Evolutionary conservation across 176 grass and related monocot species (phyloP).

Genomic region (Aegilops longissima): DNA sequence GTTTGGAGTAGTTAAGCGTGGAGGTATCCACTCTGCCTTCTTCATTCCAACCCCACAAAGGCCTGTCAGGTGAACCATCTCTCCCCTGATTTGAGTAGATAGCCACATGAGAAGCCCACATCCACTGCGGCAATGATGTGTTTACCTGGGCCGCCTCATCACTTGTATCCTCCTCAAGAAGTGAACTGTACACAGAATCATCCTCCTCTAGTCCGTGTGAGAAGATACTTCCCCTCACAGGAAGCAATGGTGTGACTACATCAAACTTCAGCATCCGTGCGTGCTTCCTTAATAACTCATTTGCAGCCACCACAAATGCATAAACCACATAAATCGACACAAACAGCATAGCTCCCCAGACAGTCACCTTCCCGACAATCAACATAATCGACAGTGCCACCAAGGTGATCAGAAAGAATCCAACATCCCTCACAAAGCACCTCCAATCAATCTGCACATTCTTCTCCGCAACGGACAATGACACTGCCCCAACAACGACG

Average conservation of each 20-base stretch:
- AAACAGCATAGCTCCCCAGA: conserved; percentile 86
- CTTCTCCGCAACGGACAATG: conserved; percentile 75
- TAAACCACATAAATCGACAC: conserved; percentile 84
- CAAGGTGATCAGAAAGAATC: conserved; percentile 81
- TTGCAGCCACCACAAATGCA: conserved; percentile 84
- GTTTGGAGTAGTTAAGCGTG: conserved; percentile 52
- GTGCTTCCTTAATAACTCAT: conserved; percentile 90
- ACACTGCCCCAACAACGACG: conserved; percentile 80
- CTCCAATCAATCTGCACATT: conserved; percentile 90
- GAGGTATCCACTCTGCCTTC: conserved; percentile 60
- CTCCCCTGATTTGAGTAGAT: conserved; percentile 93
- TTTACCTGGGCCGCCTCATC: conserved; percentile 47
- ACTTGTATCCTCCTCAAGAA: conserved; percentile 71
- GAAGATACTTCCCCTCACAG: conserved; percentile 85
- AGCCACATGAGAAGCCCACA: conserved; percentile 98
- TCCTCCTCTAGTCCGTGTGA: conserved; percentile 62
- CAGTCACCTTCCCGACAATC: conserved; percentile 80
- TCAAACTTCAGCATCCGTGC: conserved; percentile 81
- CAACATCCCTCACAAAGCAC: conserved; percentile 90
- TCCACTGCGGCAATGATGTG: conserved; percentile 90
- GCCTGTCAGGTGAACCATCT: conserved; percentile 68
- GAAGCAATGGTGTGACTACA: conserved; percentile 79
- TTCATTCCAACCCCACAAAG: conserved; percentile 98
- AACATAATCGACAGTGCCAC: conserved; percentile 57
- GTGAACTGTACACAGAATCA: conserved; percentile 72